A percentile compares a stretch with the other conserved stretches of the same genome.
Conservation (phyloP, 768 basidiomycete species). For the Pulveroboletus sp. region DNA sequence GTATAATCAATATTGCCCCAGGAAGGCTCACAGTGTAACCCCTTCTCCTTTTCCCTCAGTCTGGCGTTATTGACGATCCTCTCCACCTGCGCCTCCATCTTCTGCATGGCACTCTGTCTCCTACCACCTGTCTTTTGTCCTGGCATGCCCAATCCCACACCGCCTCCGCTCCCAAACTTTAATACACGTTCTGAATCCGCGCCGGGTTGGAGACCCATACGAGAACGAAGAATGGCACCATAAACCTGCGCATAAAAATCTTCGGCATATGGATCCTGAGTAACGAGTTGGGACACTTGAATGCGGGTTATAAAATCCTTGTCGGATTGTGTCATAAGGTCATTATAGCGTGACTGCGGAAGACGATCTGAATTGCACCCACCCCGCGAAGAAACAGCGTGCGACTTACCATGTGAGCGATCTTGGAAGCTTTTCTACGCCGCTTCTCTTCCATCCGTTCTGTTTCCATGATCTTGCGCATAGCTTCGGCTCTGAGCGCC, state of each 20-base stretch:
- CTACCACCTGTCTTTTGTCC: constrained; percentile 55
- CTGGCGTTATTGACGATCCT: constrained; percentile 90
- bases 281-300: constrained; percentile 96
- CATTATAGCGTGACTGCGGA: constrained; percentile 80
- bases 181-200: constrained; percentile 71
- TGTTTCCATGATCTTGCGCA: constrained; percentile 87
- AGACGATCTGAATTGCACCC: neutral
- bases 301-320: constrained; percentile 99
- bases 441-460: constrained; percentile 86
- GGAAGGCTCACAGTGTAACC: constrained; percentile 46
- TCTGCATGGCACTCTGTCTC: constrained; percentile 82
- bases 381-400: neutral
- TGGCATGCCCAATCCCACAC: constrained; percentile 61
- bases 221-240: constrained; percentile 76
- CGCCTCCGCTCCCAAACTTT: constrained; percentile 84
- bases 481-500: constrained; percentile 68
- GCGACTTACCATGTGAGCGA: constrained; percentile 74
- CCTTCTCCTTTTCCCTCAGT: constrained; percentile 82
- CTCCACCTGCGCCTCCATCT: constrained; percentile 95
- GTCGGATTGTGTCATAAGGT: constrained; percentile 96
- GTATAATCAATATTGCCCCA: neutral
- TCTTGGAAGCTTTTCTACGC: constrained; percentile 76
- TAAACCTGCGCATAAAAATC: constrained; percentile 99
- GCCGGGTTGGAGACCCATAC: constrained; percentile 61
- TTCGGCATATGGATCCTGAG: constrained; percentile 94